Conservation (phyloP, 495 filamentous ascomycete genomes). For the Lentithecium fluviatile region DNA sequence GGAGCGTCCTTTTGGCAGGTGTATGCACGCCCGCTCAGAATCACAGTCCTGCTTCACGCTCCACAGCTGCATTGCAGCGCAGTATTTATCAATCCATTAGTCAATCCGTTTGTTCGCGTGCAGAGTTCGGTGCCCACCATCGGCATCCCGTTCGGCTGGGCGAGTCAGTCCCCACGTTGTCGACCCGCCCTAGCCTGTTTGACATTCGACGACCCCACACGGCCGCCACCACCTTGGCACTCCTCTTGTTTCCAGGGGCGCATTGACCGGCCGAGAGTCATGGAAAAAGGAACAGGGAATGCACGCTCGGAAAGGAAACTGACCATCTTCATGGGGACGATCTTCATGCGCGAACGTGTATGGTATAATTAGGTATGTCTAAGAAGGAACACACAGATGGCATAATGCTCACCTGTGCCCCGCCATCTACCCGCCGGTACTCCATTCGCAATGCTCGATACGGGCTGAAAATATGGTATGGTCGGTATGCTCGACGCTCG, state of each 20-base stretch:
- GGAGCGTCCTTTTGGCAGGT: too few relatives aligned
- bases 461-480: neutral
- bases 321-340: neutral
- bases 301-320: neutral
- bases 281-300: neutral
- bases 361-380: conserved; percentile 1
- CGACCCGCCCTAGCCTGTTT: neutral
- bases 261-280: neutral
- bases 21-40: too few relatives aligned
- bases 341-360: neutral
- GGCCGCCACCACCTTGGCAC: neutral
- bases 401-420: neutral
- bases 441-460: neutral
- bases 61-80: too few relatives aligned
- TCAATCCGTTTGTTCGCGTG: too few relatives aligned
- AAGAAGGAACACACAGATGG: neutral
- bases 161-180: neutral
- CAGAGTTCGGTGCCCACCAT: neutral
- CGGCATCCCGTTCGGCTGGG: neutral
- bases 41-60: too few relatives aligned
- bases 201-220: neutral
- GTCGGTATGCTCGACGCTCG: neutral
- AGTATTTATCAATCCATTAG: too few relatives aligned
- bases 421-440: neutral
- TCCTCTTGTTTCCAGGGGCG: neutral